Base-by-base conservation (phyloP, 371 early-diverging fungal species). In the Rhizomucor miehei region DNA sequence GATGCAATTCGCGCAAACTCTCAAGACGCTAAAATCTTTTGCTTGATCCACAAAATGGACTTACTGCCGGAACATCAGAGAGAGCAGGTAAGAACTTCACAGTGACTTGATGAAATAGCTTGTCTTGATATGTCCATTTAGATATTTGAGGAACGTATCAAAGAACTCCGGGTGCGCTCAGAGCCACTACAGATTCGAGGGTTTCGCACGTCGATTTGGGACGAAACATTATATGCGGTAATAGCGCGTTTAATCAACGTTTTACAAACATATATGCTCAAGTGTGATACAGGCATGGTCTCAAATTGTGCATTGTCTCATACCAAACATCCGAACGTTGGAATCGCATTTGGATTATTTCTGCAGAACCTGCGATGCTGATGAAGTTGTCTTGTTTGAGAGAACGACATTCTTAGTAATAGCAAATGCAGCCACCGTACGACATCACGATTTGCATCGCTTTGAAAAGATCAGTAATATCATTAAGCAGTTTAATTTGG, bases 11-110 rank as follows among this genome's bases (percentile, higher is more conserved):
- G 81, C 59, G 72, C 81, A 36, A 88, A 89, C 62, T 92, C 93
- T 12, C 84, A 84, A 59, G 93, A 94, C 55, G 97, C 97, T 39
- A 87, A 90, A 57, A 89, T 98, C 29, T 96, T 95, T 66, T 92
- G 93, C 58, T 74, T 98, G 52, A 86, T 98, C 45, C 98, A 98
- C 67, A 98, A 98, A 66, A 95, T 96, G 93, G 98, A 97, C 79
- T 77, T 95, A 56, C 87, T 95, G 16, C 89, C 81, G 52, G 89
- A 87, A 59, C 84, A 86, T 16, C 77, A 85, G 56, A 65, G 92
- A 45, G 89, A 88, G 44, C 71, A 72, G 63, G 88, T 89, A 67
- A 52, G 24, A 39, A 17, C 4, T 12, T 6, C 10, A 16, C 24
- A 50, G 20, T 6, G 3, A 57, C 20, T 11, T 9, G 14, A 3